Conservation (phyloP, 139 green algal genomes). For the Tetradesmus lagerheimii region DNA sequence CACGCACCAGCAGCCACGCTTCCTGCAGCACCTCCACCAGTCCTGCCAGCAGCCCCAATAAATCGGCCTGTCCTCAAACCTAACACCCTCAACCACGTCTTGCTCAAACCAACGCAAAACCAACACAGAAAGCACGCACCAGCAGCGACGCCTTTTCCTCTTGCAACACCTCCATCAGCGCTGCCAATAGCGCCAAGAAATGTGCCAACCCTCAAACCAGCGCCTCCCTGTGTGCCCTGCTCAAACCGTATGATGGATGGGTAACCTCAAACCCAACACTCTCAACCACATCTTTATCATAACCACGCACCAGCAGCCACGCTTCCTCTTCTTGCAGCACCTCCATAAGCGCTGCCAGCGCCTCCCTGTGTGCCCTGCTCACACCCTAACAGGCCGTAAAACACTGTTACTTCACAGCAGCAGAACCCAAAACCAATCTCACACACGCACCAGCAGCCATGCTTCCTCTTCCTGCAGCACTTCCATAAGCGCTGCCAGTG, state of each 20-base stretch:
- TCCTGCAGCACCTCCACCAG: too few species aligned
- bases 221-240: conserved; percentile 83
- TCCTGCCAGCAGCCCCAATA: too few species aligned
- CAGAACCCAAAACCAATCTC: background rate
- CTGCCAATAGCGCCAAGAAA: too few species aligned
- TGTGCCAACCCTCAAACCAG: too few species aligned
- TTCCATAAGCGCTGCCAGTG: conserved; percentile 59
- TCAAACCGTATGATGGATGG: too few species aligned
- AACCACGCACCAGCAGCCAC: conserved; percentile 51
- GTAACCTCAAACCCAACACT: too few species aligned
- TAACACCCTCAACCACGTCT: too few species aligned
- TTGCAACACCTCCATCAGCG: conserved; percentile 62
- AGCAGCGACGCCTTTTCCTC: conserved; percentile 67
- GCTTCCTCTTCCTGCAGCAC: conserved; percentile 72
- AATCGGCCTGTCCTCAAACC: too few species aligned
- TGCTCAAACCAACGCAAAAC: too few species aligned
- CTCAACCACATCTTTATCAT: conserved; percentile 94
- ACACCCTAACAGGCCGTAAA: background rate
- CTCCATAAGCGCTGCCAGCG: conserved; percentile 58
- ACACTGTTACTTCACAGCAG: background rate
- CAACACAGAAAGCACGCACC: too few species aligned
- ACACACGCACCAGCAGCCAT: conserved; percentile 24
- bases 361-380: conserved; percentile 82
- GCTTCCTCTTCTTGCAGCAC: conserved; percentile 72
- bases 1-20: too few species aligned